Conservation (phyloP, 768 basidiomycete species). For the Lepiota venenata region DNA sequence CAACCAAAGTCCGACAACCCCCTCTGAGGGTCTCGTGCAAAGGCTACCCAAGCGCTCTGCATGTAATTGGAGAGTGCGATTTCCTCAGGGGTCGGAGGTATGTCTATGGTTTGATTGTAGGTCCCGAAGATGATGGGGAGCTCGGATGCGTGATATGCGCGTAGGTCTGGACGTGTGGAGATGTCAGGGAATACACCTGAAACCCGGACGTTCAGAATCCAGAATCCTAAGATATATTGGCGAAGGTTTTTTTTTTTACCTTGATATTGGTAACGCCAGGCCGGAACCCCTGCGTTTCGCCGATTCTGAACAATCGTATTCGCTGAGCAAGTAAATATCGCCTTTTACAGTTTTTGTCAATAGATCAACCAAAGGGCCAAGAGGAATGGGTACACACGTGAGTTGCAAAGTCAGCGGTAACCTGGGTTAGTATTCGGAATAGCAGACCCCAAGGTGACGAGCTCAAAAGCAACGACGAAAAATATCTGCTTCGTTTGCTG, state of each 20-base stretch:
- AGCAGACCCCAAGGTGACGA: conserved; percentile 22
- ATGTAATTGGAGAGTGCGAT: conserved; percentile 30
- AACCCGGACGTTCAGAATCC: too few relatives aligned
- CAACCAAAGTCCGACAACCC: conserved; percentile 23
- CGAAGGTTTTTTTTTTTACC: conserved; percentile 7
- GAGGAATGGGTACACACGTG: conserved; percentile 19
- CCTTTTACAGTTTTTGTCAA: neutral
- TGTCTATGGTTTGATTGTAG: conserved; percentile 21
- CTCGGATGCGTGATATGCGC: conserved; percentile 34
- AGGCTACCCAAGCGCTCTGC: conserved; percentile 38
- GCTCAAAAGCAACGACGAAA: conserved; percentile 24
- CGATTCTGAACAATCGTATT: conserved; percentile 24
- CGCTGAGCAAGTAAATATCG: conserved; percentile 27
- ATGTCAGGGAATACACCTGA: conserved; percentile 33
- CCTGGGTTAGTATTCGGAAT: conserved; percentile 27
- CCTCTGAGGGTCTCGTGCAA: conserved; percentile 32
- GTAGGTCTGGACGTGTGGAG: conserved; percentile 26
- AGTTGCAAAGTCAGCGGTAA: conserved; percentile 26
- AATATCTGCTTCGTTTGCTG: conserved; percentile 32
- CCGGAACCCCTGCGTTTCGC: conserved; percentile 22
- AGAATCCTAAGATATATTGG: neutral
- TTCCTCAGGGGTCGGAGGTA: conserved; percentile 20
- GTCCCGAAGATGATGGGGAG: conserved; percentile 38
- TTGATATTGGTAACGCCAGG: conserved; percentile 28
- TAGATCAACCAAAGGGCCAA: too few relatives aligned